Conservation (phyloP, 371 early-diverging fungal genomes). For the Rhizopus delemar region DNA sequence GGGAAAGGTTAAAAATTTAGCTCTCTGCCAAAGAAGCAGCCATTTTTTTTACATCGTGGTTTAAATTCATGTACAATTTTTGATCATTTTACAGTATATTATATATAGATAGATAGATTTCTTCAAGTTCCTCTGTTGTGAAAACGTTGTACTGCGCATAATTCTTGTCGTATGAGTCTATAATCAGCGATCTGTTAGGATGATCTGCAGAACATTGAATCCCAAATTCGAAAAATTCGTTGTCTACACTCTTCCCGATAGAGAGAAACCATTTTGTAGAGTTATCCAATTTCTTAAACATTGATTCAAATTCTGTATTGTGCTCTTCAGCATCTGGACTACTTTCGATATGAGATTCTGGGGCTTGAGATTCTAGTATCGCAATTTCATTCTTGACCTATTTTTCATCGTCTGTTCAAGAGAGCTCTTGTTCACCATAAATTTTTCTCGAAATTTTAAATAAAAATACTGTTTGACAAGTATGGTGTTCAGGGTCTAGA, state of each 20-base stretch:
- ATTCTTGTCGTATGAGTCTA: conserved; percentile 11
- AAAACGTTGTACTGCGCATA: conserved; percentile 10
- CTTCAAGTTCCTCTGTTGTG: conserved; percentile 5
- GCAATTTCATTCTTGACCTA: conserved; percentile 9
- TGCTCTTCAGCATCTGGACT: conserved; percentile 8
- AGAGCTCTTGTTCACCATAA: conserved; percentile 8
- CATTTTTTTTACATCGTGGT: too few species aligned
- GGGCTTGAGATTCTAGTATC: not conserved
- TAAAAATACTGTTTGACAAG: conserved; percentile 18
- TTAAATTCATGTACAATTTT: too few species aligned
- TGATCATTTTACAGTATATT: too few species aligned
- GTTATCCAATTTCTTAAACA: conserved; percentile 14
- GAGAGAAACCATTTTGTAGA: not conserved
- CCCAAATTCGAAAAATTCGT: conserved; percentile 15
- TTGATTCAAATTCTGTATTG: conserved; percentile 11
- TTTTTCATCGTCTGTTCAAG: conserved; percentile 9
- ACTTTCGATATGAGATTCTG: not conserved
- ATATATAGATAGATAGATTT: too few species aligned
- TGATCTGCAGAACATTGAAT: conserved; percentile 11
- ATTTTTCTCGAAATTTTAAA: conserved; percentile 7
- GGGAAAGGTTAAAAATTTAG: too few species aligned
- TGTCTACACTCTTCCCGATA: not conserved
- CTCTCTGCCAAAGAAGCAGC: too few species aligned
- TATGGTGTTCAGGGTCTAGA: conserved; percentile 9
- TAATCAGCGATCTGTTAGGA: conserved; percentile 10